Evolutionary conservation across 176 grass and related monocot species (phyloP), one percentile per base, ranked within the genome.

Genomic region (Carex kokanica): DNA sequence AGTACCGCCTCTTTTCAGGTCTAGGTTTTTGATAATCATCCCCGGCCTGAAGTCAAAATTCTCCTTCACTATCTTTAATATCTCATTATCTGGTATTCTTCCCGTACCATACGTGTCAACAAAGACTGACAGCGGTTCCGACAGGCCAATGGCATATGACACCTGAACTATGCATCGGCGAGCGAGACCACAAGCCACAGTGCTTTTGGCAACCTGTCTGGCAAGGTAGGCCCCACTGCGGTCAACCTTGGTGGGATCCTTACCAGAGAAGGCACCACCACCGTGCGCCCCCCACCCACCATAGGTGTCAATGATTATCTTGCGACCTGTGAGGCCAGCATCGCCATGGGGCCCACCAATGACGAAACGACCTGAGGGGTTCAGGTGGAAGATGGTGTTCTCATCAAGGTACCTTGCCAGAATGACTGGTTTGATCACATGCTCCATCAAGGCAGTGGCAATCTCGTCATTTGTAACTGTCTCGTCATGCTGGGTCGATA

Each of bases 11-110:
- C 65, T 81, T 54, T 88, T 85, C 36, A 88, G 38, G 62, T 88
- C 83, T n/a, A 88, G 77, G 27, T 88, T 85, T n/a, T 54, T 88
- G 18, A 74, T 85, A 36, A 88, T 85, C 87, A 88, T 88, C 21
- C 87, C 87, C 13, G 87, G 87, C 63, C 87, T 68, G 78, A 88
- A 88, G 77, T 88, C 87, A 14, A 88, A 88, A 56, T 75, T 88
- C 64, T 84, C 81, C 82, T 88, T 88, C 59, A 88, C 86, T 40
- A 88, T 67, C 32, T 88, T 47, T 43, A 88, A 27, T 34, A 88
- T 84, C 55, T 88, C 87, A 27, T 40, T 84, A 55, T 88, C 87
- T 56, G 72, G 31, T 23, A 88, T 88, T 62, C 84, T 88, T 5
- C 87, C 87, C 3, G 87, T 88, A 27, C 75, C 83, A 24, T 88